A percentile compares a stretch with the other conserved stretches of the same genome.
Evolutionary conservation across 352 stramenopile species (phyloP).

Genomic region (Blastocystis sp.): DNA sequence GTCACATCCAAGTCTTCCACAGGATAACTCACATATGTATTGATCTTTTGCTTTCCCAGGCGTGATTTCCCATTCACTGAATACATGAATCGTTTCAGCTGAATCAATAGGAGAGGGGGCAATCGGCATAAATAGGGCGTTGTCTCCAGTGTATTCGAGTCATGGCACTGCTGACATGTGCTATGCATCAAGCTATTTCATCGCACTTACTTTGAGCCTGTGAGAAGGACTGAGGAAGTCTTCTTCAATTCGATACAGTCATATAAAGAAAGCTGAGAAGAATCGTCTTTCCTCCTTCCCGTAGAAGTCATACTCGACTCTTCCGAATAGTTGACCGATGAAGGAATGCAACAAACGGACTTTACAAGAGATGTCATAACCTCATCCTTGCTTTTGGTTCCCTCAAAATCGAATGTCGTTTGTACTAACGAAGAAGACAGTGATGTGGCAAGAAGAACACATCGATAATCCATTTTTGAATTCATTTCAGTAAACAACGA

Average conservation of each 20-base stretch:
- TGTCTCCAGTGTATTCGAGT: background rate
- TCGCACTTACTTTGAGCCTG: background rate
- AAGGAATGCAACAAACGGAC: background rate
- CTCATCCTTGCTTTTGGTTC: background rate
- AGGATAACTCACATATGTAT: slow-evolving; percentile 89
- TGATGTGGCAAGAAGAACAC: background rate
- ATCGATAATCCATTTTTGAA: background rate
- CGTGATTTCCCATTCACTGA: background rate
- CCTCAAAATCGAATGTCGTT: background rate
- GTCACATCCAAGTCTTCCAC: slow-evolving; percentile 82
- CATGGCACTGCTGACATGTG: background rate
- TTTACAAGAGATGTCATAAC: background rate
- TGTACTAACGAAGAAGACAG: background rate
- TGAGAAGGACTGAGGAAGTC: background rate
- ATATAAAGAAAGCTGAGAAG: background rate
- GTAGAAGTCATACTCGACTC: background rate
- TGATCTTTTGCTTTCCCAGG: slow-evolving; percentile 77
- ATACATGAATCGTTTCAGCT: slow-evolving; percentile 97
- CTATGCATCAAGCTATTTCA: background rate
- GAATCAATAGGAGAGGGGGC: slow-evolving; percentile 93
- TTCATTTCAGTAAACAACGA: background rate
- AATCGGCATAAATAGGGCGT: slow-evolving; percentile 82
- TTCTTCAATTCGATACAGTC: slow-evolving; percentile 54
- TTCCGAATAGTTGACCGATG: background rate
- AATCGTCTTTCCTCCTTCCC: background rate